A percentile compares a stretch with the other conserved stretches of the same genome.
These are phyloP conservation scores for Toxicodendron radicans DNA, from an alignment of 345 rosid species.

Conservation along the genomic window DNA sequence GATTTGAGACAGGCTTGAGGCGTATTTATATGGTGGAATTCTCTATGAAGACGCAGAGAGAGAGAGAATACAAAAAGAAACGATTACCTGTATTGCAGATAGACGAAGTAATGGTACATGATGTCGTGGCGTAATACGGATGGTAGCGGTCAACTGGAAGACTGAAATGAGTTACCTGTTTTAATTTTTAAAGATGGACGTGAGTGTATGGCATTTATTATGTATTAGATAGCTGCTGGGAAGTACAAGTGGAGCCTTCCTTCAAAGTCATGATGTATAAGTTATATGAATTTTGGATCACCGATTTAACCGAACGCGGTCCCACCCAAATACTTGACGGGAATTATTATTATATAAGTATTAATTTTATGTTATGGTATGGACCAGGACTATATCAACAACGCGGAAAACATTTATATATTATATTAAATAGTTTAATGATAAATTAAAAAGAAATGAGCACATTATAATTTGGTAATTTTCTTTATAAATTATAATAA, in stretches of 20 bases:
- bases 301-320: not conserved
- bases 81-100: not conserved
- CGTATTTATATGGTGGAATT: conserved; percentile 21
- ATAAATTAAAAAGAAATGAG: no score
- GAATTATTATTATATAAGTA: no score
- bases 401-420: not conserved
- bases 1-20: not conserved
- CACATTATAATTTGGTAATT: no score
- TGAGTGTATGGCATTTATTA: not conserved
- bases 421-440: no score
- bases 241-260: not conserved
- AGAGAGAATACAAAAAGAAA: not conserved
- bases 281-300: not conserved
- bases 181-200: not conserved
- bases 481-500: no score
- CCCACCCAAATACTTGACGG: not conserved
- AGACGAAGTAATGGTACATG: not conserved
- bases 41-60: no score
- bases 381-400: not conserved
- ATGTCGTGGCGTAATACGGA: conserved; percentile 13
- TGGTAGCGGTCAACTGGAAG: not conserved
- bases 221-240: not conserved
- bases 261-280: no score
- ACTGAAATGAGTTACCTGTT: not conserved
- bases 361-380: no score